phyloP scores from a whole-genome alignment of 768 basidiomycete genomes.

The Exidia glandulosa region DNA sequence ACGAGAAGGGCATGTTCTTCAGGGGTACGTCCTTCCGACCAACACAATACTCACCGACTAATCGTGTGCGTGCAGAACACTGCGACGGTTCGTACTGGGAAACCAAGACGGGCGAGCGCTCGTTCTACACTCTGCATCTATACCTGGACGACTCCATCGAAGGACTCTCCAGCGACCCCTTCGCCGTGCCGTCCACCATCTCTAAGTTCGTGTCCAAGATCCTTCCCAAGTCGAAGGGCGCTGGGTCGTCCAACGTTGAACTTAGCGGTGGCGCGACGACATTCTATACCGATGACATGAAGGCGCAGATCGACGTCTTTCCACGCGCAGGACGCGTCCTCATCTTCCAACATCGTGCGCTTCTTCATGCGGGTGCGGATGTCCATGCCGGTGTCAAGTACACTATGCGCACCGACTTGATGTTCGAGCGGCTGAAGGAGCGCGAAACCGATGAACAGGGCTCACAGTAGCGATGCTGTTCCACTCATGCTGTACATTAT shows the following conservation, averaged over 20 bases:
- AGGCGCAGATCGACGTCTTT: neutral
- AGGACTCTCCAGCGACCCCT: neutral
- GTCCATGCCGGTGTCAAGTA: slow-evolving; percentile 3
- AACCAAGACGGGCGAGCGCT: neutral
- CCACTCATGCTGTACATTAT: too few species aligned
- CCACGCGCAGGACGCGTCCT: slow-evolving; percentile 3
- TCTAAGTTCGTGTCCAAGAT: neutral
- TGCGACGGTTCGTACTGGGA: slow-evolving; percentile 2
- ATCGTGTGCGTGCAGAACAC: neutral
- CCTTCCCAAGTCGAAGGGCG: neutral
- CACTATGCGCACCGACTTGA: slow-evolving; percentile 5
- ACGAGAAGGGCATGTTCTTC: slow-evolving; percentile 3
- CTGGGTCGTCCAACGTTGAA: neutral
- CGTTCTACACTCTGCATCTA: slow-evolving; percentile 3
- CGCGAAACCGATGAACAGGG: too few species aligned
- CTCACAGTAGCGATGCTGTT: too few species aligned
- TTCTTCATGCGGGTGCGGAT: slow-evolving; percentile 2
- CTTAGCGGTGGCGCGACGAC: slow-evolving; percentile 3
- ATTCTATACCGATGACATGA: neutral
- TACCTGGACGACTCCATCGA: slow-evolving; percentile 4
- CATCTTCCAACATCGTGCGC: slow-evolving; percentile 1
- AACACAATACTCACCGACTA: neutral
- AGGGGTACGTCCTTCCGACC: neutral
- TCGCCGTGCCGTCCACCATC: neutral
- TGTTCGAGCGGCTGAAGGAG: neutral